Conservation (phyloP, 495 filamentous ascomycete species). For the Annulohypoxylon bovei region DNA sequence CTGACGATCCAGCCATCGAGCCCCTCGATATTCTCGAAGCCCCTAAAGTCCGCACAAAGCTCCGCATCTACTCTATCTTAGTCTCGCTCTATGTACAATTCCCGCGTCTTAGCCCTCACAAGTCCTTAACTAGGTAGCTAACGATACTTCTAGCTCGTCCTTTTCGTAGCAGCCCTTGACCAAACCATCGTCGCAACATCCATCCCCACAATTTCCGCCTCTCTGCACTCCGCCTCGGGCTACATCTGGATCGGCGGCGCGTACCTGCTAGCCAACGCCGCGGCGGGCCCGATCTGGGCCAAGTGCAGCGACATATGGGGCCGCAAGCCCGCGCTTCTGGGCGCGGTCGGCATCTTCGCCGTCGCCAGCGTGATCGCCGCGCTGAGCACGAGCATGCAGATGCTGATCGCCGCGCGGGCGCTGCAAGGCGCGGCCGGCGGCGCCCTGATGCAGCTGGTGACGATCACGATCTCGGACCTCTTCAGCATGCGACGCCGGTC, state of each 20-base stretch:
- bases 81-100: slow-evolving; percentile 41
- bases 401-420: slow-evolving; percentile 76
- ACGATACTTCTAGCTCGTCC: slow-evolving; percentile 33
- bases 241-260: slow-evolving; percentile 76
- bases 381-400: slow-evolving; percentile 69
- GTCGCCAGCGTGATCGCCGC: slow-evolving; percentile 73
- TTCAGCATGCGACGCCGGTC: slow-evolving; percentile 52
- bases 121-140: slow-evolving; percentile 3
- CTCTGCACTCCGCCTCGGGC: slow-evolving; percentile 67
- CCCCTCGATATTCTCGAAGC: no score
- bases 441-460: slow-evolving; percentile 75
- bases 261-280: slow-evolving; percentile 61
- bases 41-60: slow-evolving; percentile 35
- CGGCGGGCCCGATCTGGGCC: slow-evolving; percentile 55
- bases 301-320: slow-evolving; percentile 77
- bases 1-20: not conserved
- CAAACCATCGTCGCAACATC: slow-evolving; percentile 71
- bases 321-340: slow-evolving; percentile 76
- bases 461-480: slow-evolving; percentile 77
- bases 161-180: slow-evolving; percentile 70
- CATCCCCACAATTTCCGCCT: slow-evolving; percentile 65
- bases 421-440: slow-evolving; percentile 83
- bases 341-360: slow-evolving; percentile 70
- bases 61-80: slow-evolving; percentile 42
- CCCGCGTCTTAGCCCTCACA: not conserved